These are phyloP conservation scores for Venturiaceae sp. DNA, from an alignment of 2,329 filamentous ascomycete species.

Conservation along the genomic window DNA sequence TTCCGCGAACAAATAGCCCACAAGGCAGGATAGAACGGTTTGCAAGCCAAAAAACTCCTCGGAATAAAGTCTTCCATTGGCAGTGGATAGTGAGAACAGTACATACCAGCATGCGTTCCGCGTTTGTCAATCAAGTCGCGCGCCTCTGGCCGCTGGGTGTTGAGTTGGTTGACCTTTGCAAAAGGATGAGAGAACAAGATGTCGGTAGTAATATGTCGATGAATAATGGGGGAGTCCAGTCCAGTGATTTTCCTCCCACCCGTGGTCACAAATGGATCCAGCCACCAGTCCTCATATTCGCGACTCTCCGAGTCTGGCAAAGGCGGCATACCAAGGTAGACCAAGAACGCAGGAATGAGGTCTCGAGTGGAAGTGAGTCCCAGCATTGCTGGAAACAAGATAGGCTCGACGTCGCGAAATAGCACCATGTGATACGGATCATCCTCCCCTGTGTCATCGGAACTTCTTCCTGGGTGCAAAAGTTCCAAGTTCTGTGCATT, in stretches of 20 bases:
- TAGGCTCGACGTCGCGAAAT: slow-evolving; percentile 61
- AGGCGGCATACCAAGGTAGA: slow-evolving; percentile 40
- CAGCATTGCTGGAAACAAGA: slow-evolving; percentile 35
- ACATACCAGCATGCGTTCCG: too few relatives aligned
- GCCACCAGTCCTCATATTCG: slow-evolving; percentile 26
- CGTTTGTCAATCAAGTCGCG: neutral
- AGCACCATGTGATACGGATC: slow-evolving; percentile 79
- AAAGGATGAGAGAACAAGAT: slow-evolving; percentile 9
- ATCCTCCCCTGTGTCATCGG: slow-evolving; percentile 68
- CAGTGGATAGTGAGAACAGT: too few relatives aligned
- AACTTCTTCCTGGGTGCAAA: slow-evolving; percentile 42
- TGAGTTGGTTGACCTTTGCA: too few relatives aligned
- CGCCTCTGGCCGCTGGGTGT: too few relatives aligned
- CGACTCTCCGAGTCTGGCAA: slow-evolving; percentile 19
- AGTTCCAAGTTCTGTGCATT: slow-evolving; percentile 38
- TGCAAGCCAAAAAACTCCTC: too few relatives aligned
- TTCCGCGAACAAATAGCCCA: too few relatives aligned
- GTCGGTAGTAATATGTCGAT: slow-evolving; percentile 9
- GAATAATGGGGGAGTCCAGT: neutral
- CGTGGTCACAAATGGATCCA: slow-evolving; percentile 32
- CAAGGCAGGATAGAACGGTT: too few relatives aligned
- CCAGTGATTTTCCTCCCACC: too few relatives aligned
- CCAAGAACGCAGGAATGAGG: slow-evolving; percentile 57
- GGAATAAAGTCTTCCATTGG: too few relatives aligned
- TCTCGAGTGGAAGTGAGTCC: slow-evolving; percentile 26